Base-by-base conservation (phyloP, 23 red algal species). In the Gracilariopsis chorda region DNA sequence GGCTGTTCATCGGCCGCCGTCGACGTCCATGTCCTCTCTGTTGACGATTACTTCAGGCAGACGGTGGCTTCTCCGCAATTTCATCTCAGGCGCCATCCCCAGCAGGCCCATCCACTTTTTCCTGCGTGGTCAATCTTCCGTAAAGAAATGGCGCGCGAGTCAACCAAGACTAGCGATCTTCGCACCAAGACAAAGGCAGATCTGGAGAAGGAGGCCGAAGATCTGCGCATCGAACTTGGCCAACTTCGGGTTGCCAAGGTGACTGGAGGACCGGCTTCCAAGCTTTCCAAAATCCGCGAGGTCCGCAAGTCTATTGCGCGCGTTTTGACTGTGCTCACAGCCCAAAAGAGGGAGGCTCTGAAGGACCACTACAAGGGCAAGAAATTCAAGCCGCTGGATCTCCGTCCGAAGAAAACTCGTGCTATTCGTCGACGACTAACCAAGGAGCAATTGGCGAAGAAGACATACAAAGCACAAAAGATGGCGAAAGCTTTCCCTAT, bases 401-500 rank as follows among this genome's bases (percentile, higher is more conserved):
- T 98, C 36, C 96, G 96, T 37, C 93, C 96, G 30, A 98, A 98
- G 88, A 95, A 95, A 80, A 98, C 96, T 57, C 88, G 96, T 37
- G 96, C 96, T 32, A 98, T 98, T 17, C 96, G 96, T 48, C 87
- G 96, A 62, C 82, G 84, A 52, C 68, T 98, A 14, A 95, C 96
- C 32, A 93, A 93, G 80, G 60, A 94, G 64, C 92, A 98, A 72
- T 44, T 84, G 25, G 83, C 39, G 6, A 92, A 82, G 58, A 95
- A 93, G 60, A 95, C 93, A 7, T 23, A 86, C 34, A 85, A 75
- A 64, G 13, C 93, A 62, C 64, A 87, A 43, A 98, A 98, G 93
- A 92, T 68, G 90, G 71, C 68, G 55, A 81, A 79, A 69, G 82
- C 92, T 56, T 98, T 98, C 43, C 93, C 96, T 7, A 88, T 74